A percentile compares a stretch with the other conserved stretches of the same genome.
Evolutionary conservation across 106 monocot species (phyloP).

Genomic region (Dactylorhiza incarnata): DNA sequence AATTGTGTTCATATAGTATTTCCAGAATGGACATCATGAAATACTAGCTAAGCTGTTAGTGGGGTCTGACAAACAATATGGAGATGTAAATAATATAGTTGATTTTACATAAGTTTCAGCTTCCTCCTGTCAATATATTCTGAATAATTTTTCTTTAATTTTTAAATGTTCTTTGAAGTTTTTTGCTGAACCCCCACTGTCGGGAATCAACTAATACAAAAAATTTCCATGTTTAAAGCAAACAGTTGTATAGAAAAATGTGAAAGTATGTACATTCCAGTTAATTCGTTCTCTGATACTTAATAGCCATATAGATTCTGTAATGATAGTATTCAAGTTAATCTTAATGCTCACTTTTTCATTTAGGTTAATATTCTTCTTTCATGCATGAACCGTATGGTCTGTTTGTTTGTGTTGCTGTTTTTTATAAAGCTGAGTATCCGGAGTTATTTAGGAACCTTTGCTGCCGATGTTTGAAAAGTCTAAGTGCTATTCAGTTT

Average conservation of each 20-base stretch:
- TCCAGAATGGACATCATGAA: no score
- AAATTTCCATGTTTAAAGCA: background rate
- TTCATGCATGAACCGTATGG: background rate
- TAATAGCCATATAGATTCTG: background rate
- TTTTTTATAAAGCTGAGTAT: no score
- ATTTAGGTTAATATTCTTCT: conserved; percentile 3
- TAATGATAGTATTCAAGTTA: background rate
- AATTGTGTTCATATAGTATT: no score
- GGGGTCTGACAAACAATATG: background rate
- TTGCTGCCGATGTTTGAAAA: no score
- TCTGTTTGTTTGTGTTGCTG: no score
- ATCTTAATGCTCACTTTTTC: background rate
- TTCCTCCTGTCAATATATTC: background rate
- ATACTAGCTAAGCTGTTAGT: no score
- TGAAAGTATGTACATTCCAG: background rate
- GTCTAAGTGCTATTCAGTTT: no score
- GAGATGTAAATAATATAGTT: background rate
- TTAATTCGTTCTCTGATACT: background rate
- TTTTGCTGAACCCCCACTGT: background rate
- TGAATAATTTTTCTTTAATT: background rate
- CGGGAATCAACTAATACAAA: background rate
- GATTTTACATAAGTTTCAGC: background rate
- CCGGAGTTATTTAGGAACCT: no score
- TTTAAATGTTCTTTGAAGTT: background rate
- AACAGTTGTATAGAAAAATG: background rate